These are phyloP conservation scores for Cystofilobasidium macerans DNA, from an alignment of 768 basidiomycete species.

Conservation along the genomic window DNA sequence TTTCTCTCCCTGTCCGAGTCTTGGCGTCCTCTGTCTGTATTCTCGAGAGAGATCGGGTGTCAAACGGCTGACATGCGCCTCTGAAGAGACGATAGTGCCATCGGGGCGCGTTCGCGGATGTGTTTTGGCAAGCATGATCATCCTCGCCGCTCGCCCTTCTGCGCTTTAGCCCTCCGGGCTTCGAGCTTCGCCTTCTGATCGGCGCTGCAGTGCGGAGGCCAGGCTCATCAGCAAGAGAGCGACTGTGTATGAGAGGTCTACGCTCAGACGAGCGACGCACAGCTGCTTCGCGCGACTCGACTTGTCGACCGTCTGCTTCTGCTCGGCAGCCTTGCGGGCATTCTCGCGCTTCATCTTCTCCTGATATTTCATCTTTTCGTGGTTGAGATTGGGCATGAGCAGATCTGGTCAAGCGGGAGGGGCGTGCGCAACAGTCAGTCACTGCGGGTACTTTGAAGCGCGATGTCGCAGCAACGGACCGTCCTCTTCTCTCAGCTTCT, in stretches of 20 bases:
- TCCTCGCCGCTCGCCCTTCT: background rate
- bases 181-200: constrained; percentile 8
- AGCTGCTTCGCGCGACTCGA: constrained; percentile 20
- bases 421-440: background rate
- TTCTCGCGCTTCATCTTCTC: constrained; percentile 15
- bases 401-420: background rate
- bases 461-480: background rate
- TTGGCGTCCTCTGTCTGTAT: no score
- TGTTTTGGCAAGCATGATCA: no score
- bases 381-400: constrained; percentile 12
- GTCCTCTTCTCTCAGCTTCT: constrained; percentile 13
- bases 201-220: background rate
- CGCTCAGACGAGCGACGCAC: constrained; percentile 2
- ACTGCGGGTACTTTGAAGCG: background rate
- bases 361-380: constrained; percentile 12
- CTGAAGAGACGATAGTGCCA: no score
- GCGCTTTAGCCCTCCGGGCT: background rate
- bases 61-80: no score
- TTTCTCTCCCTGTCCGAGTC: no score
- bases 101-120: no score
- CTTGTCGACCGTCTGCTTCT: constrained; percentile 24
- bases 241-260: background rate
- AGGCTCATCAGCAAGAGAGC: background rate
- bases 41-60: no score
- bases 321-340: constrained; percentile 4